Evolutionary conservation across 805 yeast species (phyloP).

Genomic region (Zygosaccharomyces kombuchaensis): DNA sequence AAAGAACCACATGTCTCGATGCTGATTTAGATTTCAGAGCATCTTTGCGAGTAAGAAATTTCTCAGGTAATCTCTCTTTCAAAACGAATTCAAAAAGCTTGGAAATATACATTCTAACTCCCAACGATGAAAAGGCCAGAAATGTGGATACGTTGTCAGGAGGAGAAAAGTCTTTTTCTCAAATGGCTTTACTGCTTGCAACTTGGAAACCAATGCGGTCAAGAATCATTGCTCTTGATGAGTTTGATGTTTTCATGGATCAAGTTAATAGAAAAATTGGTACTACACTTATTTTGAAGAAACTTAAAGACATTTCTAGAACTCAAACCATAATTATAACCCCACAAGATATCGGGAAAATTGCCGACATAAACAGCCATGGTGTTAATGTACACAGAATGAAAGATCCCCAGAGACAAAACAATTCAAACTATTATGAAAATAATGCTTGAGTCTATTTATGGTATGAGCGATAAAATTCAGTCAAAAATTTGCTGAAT

Average conservation of each 20-base stretch:
- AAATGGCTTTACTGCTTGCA: constrained; percentile 78
- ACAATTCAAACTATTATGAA: constrained; percentile 22
- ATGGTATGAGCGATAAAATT: not conserved
- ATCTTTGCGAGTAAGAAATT: constrained; percentile 62
- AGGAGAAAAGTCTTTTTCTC: constrained; percentile 94
- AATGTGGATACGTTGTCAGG: constrained; percentile 86
- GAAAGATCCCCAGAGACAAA: constrained; percentile 38
- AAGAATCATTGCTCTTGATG: constrained; percentile 85
- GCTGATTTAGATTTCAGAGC: constrained; percentile 55
- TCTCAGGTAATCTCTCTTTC: constrained; percentile 66
- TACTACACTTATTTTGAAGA: constrained; percentile 64
- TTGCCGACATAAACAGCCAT: constrained; percentile 57
- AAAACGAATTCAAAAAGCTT: constrained; percentile 50
- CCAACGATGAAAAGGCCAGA: constrained; percentile 53
- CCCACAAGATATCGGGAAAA: constrained; percentile 76
- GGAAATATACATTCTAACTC: constrained; percentile 57
- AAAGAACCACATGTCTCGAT: constrained; percentile 41
- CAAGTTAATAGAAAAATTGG: constrained; percentile 81
- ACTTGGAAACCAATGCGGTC: constrained; percentile 94
- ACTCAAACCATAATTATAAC: constrained; percentile 91
- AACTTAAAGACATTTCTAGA: constrained; percentile 53
- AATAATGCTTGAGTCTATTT: not conserved
- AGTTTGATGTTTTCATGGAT: constrained; percentile 97
- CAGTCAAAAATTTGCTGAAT: not conserved
- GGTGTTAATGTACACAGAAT: constrained; percentile 63